Percentiles rank a stretch among this genome's conserved stretches.
Conservation (phyloP, 306 rosid genomes). For the Fragaria iinumae region DNA sequence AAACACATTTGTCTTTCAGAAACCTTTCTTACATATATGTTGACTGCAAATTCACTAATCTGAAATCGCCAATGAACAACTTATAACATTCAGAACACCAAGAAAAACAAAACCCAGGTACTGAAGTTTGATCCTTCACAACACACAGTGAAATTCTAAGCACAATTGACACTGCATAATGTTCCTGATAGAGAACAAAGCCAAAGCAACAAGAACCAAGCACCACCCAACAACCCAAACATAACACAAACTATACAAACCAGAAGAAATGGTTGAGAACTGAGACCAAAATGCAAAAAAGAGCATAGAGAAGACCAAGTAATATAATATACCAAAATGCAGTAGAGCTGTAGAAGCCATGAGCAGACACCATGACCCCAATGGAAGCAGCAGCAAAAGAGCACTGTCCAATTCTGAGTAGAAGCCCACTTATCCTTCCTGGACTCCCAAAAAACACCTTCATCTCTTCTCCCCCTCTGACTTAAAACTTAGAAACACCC, state of each 20-base stretch:
- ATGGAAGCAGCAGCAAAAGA: slow-evolving; percentile 41
- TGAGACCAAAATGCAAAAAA: neutral
- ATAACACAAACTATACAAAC: neutral
- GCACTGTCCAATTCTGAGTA: slow-evolving; percentile 41
- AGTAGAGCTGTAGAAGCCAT: slow-evolving; percentile 42
- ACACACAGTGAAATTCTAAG: neutral
- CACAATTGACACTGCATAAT: neutral
- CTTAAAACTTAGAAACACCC: neutral
- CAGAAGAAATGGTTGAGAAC: neutral
- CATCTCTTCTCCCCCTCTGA: slow-evolving; percentile 13
- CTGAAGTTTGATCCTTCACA: neutral
- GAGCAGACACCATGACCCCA: slow-evolving; percentile 45
- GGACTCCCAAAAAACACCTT: slow-evolving; percentile 39
- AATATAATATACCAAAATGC: slow-evolving; percentile 36
- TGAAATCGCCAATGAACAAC: neutral
- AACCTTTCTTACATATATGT: neutral
- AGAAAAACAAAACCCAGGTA: neutral
- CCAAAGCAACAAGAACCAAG: neutral
- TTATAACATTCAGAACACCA: neutral
- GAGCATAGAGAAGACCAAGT: neutral
- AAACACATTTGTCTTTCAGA: neutral
- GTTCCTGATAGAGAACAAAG: neutral
- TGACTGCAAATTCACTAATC: slow-evolving; percentile 5
- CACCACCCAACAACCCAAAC: neutral
- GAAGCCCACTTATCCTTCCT: slow-evolving; percentile 39